Base-by-base conservation (phyloP, 768 basidiomycete species). In the Melanogaster broomeanus region DNA sequence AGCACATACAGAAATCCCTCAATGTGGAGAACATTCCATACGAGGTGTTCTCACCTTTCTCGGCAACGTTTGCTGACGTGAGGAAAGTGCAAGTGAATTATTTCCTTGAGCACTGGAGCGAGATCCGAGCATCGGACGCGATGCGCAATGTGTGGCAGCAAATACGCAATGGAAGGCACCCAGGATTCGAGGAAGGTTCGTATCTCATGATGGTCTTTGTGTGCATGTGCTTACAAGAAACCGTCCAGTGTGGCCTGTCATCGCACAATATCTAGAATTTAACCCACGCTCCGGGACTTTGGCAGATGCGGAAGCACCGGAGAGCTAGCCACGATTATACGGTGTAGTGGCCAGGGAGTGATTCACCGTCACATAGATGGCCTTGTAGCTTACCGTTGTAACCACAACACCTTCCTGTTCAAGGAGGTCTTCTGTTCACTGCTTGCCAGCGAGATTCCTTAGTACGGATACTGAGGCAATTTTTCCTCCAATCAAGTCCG, bases 71-170 rank as follows among this genome's bases (percentile, higher is more conserved):
- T 59, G 85, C 87, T 46, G 86, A 89, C 39, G 83, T 95, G 24
- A 77, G 91, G 45, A 89, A 87, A 78, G 87, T 88, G 27, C 84
- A 93, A 66, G 79, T 93, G 15, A 80, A 81, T 31, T 91, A 81
- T 72, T 93, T 93, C 75, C 70, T 93, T 41, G 77, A 81, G 37
- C 84, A 93, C 61, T 95, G 92, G 92, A 71, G 77, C 34, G 86
- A 90, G 27, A 90, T 95, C 48, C 85, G 90, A 37, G 71, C 79
- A n/a, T 90, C 88, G n/a, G 83, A 86, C 16, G 80, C 87, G 12
- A 91, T 94, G 90, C 80, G 79, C 48, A 80, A 78, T 56, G 87
- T 94, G 5, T 93, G 90, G 88, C 80, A 84, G 50, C 89, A 93
- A 68, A 92, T 95, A 37, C 77, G 93, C 49, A 77, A 82, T 42